A percentile compares a stretch with the other conserved stretches of the same genome.
phyloP scores from a whole-genome alignment of 768 basidiomycete species.

The Tylopilus intermedius region DNA sequence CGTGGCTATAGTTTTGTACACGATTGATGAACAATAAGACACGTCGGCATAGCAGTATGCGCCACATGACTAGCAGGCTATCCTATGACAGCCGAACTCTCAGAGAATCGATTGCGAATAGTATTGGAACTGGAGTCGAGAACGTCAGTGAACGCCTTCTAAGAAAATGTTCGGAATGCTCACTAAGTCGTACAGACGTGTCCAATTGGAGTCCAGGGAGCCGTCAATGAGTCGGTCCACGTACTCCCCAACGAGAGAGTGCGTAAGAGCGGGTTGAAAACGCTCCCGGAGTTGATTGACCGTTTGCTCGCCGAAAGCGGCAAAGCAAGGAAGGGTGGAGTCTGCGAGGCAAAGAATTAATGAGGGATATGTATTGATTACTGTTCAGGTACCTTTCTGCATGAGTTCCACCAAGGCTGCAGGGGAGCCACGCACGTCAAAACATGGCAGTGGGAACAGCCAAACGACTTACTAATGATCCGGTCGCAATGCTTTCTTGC shows the following conservation, averaged over 20 bases:
- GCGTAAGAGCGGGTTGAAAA: slow-evolving; percentile 87
- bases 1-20: slow-evolving; percentile 4
- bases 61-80: not conserved
- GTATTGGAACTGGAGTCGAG: slow-evolving; percentile 70
- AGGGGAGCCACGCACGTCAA: slow-evolving; percentile 12
- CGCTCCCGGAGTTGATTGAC: slow-evolving; percentile 84
- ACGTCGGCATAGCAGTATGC: not conserved
- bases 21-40: not conserved
- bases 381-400: slow-evolving; percentile 72
- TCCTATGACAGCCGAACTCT: slow-evolving; percentile 27
- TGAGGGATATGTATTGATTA: not conserved
- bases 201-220: slow-evolving; percentile 91
- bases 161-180: slow-evolving; percentile 22
- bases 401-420: slow-evolving; percentile 87
- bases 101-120: slow-evolving; percentile 86
- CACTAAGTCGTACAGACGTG: slow-evolving; percentile 92
- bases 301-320: slow-evolving; percentile 86
- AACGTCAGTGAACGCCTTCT: not conserved
- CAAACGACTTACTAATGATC: slow-evolving; percentile 68
- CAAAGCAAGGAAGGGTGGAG: slow-evolving; percentile 87
- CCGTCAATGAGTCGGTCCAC: slow-evolving; percentile 87
- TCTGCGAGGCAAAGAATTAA: slow-evolving; percentile 40
- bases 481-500: slow-evolving; percentile 95
- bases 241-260: slow-evolving; percentile 77
- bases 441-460: not conserved